Percentiles rank a stretch among this genome's conserved stretches.
These are phyloP conservation scores for Tylopilus balloui DNA, from an alignment of 768 basidiomycete species.

Conservation along the genomic window DNA sequence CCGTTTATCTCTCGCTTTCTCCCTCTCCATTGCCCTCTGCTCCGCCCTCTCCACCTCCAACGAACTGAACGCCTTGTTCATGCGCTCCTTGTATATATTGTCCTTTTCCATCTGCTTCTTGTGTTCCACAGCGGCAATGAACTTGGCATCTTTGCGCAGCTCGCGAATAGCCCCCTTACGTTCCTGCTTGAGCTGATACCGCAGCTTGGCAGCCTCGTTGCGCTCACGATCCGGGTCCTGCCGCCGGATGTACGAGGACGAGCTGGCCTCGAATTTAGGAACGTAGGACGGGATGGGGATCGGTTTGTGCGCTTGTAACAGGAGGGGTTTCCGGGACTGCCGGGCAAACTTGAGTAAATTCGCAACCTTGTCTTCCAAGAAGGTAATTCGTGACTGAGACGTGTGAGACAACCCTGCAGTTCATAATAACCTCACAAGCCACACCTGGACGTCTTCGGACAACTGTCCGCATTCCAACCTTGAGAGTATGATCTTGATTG, in stretches of 20 bases:
- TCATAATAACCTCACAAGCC: not conserved
- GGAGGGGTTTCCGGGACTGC: constrained; percentile 72
- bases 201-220: constrained; percentile 81
- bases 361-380: constrained; percentile 45
- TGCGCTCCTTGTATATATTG: constrained; percentile 66
- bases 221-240: constrained; percentile 93
- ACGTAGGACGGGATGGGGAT: constrained; percentile 92
- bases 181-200: constrained; percentile 90
- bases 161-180: constrained; percentile 95
- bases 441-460: constrained; percentile 54
- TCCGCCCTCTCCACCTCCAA: constrained; percentile 89
- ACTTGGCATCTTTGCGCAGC: constrained; percentile 89
- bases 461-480: constrained; percentile 45
- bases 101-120: constrained; percentile 86
- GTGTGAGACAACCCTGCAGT: constrained; percentile 9
- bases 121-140: constrained; percentile 86
- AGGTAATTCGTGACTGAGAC: constrained; percentile 43
- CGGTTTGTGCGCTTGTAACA: constrained; percentile 89
- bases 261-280: constrained; percentile 83
- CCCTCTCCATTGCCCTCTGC: constrained; percentile 87
- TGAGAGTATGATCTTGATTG: constrained; percentile 56
- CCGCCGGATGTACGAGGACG: constrained; percentile 68
- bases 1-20: constrained; percentile 72
- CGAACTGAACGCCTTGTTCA: constrained; percentile 76
- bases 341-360: constrained; percentile 70